A percentile compares a stretch with the other conserved stretches of the same genome.
These are phyloP conservation scores for Mucor sp. DNA, from an alignment of 371 early-diverging fungal genomes.

Conservation along the genomic window DNA sequence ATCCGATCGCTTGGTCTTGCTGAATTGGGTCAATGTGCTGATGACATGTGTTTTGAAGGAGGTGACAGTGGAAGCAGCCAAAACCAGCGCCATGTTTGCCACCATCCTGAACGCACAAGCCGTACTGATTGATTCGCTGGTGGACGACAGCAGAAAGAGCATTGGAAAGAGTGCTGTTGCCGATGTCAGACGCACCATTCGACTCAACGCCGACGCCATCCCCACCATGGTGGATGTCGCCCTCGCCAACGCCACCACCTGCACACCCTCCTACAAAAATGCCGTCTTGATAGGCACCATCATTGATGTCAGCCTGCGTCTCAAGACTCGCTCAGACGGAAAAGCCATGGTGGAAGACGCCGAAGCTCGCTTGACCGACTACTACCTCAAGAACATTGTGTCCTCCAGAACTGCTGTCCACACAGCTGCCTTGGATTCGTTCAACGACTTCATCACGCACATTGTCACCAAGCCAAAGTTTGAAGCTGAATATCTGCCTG, in stretches of 20 bases:
- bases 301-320: conserved; percentile 56
- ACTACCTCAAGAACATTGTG: conserved; percentile 62
- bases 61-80: conserved; percentile 22
- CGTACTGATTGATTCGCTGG: conserved; percentile 54
- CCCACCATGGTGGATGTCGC: conserved; percentile 50
- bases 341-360: conserved; percentile 35
- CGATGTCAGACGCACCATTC: conserved; percentile 62
- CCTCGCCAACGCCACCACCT: conserved; percentile 41
- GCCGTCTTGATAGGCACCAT: conserved; percentile 63
- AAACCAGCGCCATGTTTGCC: conserved; percentile 27
- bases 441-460: conserved; percentile 60
- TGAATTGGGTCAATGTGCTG: conserved; percentile 63
- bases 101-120: conserved; percentile 57
- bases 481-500: conserved; percentile 54
- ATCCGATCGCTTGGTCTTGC: conserved; percentile 58
- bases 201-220: conserved; percentile 51
- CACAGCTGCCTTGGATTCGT: conserved; percentile 52
- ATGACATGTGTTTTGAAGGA: conserved; percentile 39
- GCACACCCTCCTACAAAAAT: conserved; percentile 54
- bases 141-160: conserved; percentile 41
- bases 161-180: conserved; percentile 55
- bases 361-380: conserved; percentile 58
- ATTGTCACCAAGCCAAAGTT: conserved; percentile 58
- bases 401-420: conserved; percentile 61
- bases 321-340: conserved; percentile 43